Conservation (phyloP, 2,329 filamentous ascomycete genomes). For the Ascochyta pisi region DNA sequence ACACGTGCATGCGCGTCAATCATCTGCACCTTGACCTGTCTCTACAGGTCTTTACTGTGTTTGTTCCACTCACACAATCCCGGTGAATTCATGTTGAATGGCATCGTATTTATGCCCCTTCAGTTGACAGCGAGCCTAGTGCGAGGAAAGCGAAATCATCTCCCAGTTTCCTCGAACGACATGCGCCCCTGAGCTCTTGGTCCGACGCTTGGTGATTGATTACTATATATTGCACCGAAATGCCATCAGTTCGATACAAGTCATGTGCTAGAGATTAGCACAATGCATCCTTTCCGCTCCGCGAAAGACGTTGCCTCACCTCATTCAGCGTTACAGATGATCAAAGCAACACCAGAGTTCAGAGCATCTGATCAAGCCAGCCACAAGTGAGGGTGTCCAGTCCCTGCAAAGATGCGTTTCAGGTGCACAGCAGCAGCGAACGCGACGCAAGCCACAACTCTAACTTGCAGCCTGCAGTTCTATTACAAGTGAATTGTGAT, state of each 20-base stretch:
- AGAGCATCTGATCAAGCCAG: constrained; percentile 5
- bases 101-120: background rate
- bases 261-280: no score
- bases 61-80: background rate
- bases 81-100: background rate
- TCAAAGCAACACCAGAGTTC: background rate
- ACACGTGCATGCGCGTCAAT: constrained; percentile 12
- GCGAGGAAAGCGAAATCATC: constrained; percentile 8
- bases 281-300: background rate
- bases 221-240: background rate
- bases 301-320: no score
- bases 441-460: constrained; percentile 4
- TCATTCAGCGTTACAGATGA: background rate
- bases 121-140: background rate
- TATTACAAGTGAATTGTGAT: background rate
- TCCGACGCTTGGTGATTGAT: background rate
- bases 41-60: background rate
- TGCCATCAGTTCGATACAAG: background rate
- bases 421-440: constrained; percentile 7
- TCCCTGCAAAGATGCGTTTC: background rate
- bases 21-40: background rate
- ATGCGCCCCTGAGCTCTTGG: background rate
- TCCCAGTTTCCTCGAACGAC: background rate
- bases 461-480: background rate
- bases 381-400: background rate